Conservation (phyloP, 164 flowering plant species). For the Tinospora cordifolia region DNA sequence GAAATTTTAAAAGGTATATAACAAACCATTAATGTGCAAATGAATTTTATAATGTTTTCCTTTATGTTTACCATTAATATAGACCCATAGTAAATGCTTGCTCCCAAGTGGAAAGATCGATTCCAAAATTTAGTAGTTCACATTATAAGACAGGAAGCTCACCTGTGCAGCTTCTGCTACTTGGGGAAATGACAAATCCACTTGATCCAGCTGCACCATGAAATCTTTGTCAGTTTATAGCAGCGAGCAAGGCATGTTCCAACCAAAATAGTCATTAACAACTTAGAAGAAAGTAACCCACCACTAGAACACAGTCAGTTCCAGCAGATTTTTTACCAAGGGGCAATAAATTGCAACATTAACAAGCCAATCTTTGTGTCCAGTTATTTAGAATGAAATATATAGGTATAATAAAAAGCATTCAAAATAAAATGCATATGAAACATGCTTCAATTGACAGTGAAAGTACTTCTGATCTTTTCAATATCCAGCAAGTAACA, state of each 20-base stretch:
- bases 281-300: neutral
- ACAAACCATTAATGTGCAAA: neutral
- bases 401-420: neutral
- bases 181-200: conserved; percentile 39
- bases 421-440: neutral
- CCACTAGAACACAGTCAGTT: neutral
- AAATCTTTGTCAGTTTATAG: conserved; percentile 9
- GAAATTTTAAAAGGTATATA: neutral
- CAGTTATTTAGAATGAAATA: neutral
- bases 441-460: neutral
- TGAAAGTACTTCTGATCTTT: neutral
- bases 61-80: neutral
- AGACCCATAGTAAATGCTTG: neutral
- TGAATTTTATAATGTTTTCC: neutral
- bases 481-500: neutral
- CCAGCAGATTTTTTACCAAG: neutral
- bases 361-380: neutral
- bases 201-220: conserved; percentile 59
- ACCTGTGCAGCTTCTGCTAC: conserved; percentile 47
- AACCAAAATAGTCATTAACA: neutral
- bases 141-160: conserved; percentile 1
- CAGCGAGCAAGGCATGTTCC: neutral
- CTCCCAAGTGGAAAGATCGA: neutral
- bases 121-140: neutral
- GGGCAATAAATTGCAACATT: neutral